Conservation (phyloP, 306 rosid species). For the Acmispon strigosus region DNA sequence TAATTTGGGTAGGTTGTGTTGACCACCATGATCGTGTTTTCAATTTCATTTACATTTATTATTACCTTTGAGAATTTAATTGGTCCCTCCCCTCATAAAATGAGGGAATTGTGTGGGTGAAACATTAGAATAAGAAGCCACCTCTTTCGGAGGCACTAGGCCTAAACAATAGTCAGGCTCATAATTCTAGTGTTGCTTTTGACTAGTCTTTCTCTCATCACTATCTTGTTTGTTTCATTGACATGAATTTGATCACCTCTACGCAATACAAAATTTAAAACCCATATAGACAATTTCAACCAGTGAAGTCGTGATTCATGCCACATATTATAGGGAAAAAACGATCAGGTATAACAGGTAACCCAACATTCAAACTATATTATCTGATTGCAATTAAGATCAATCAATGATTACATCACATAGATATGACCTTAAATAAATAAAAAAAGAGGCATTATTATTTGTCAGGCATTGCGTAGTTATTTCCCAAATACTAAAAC, state of each 20-base stretch:
- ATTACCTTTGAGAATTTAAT: not conserved
- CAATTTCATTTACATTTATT: not conserved
- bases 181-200: not conserved
- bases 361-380: not conserved
- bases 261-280: conserved; percentile 13
- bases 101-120: not conserved
- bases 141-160: not conserved
- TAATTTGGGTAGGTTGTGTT: not conserved
- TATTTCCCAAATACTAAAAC: conserved; percentile 10
- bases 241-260: not conserved
- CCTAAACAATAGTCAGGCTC: not conserved
- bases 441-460: not conserved
- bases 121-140: not conserved
- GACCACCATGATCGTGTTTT: not conserved
- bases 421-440: not conserved
- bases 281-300: conserved; percentile 3
- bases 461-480: conserved; percentile 19
- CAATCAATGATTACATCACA: not conserved
- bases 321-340: not conserved
- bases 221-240: conserved; percentile 14
- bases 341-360: not conserved
- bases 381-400: not conserved
- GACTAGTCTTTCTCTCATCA: conserved; percentile 4
- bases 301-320: conserved; percentile 16
- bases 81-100: not conserved